phyloP scores from a whole-genome alignment of 2,329 filamentous ascomycete species.

The Penicillium sp. region DNA sequence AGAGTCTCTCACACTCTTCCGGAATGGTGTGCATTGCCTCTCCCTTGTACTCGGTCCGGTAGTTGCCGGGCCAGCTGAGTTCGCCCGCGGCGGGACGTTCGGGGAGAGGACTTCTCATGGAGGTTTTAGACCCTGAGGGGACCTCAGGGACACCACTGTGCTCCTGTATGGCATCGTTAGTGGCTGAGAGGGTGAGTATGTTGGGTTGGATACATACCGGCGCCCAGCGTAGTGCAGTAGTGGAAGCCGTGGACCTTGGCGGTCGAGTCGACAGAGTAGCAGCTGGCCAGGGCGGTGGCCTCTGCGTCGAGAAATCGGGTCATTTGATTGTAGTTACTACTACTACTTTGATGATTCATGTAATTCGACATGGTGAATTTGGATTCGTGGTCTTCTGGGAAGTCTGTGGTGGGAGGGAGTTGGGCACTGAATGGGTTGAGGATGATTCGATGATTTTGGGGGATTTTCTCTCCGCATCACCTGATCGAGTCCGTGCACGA shows the following conservation, averaged over 20 bases:
- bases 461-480: conserved; percentile 5
- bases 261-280: conserved; percentile 79
- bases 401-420: background rate
- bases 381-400: background rate
- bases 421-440: conserved; percentile 1
- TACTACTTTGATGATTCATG: conserved; percentile 71
- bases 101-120: conserved; percentile 87
- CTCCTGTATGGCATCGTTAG: too few species aligned
- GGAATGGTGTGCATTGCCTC: conserved; percentile 95
- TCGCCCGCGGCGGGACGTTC: conserved; percentile 70
- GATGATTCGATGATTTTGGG: conserved; percentile 3
- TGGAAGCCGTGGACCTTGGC: conserved; percentile 80
- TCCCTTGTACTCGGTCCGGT: conserved; percentile 62
- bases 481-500: background rate
- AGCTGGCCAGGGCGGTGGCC: conserved; percentile 81
- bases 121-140: conserved; percentile 82
- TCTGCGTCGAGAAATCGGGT: conserved; percentile 60
- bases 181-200: too few species aligned
- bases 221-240: conserved; percentile 91
- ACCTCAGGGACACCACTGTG: conserved; percentile 96
- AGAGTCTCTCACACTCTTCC: conserved; percentile 99
- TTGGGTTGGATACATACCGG: conserved; percentile 62
- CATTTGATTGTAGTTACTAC: conserved; percentile 62
- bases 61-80: conserved; percentile 49
- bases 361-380: conserved; percentile 43